Base-by-base conservation (phyloP, 116 monocot genomes). In the Trichopus zeylanicus region DNA sequence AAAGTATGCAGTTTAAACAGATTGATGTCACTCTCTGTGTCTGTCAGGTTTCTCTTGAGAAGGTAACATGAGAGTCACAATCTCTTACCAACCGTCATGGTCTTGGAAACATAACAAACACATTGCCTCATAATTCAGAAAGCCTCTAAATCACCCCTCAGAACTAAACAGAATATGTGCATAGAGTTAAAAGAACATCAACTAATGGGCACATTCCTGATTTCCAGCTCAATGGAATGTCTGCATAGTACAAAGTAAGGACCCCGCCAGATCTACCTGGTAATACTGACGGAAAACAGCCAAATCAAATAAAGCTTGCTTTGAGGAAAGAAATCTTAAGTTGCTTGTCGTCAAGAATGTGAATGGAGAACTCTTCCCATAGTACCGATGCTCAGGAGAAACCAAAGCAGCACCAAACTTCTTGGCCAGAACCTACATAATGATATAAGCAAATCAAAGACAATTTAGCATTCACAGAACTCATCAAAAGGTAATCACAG, bases 281-380 rank as follows among this genome's bases (percentile, higher is more conserved):
- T 95, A 95, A 77, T 81, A 84, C 27, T 90, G 76, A 24, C 90
- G 86, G 62, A 95, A 95, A 78, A 84, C 73, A 72, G 90, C 95
- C 62, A 95, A 75, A 67, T 95, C 95, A 86, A 81, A 95, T 24
- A 95, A 70, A 48, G 95, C 95, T 55, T 95, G 95, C 58, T 95
- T 95, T 57, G 95, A 95, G 29, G 95, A 95, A 15, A 95, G 75
- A 66, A 74, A 95, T 72, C 57, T 68, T 33, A 95, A 67, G 57
- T 95, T 95, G 55, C 84, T 60, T 29, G 95, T 87, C 27, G 81
- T 77, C 37, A 76, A 55, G 23, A 47, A 28, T 59, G 76, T 33
- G 54, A 89, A 95, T 60, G 95, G 95, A 29, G 83, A 78, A 46
- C 95, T 90, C 71, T 86, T 87, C 26, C 95, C 95, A 74, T 95